Conservation (phyloP, 192 early-diverging fungal genomes). For the Jimgerdemannia flammicorona region DNA sequence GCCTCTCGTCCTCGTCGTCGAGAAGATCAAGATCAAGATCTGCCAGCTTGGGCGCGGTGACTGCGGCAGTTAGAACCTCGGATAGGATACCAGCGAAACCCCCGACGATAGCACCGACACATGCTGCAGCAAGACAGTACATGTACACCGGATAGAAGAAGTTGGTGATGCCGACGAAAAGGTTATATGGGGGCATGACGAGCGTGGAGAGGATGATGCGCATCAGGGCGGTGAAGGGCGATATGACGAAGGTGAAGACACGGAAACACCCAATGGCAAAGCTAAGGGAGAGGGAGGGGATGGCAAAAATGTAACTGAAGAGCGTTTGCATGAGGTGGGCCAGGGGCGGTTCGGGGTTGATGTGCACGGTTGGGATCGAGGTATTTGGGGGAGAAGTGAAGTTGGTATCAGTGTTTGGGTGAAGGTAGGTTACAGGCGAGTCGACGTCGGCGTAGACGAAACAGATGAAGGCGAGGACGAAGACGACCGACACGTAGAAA, state of each 20-base stretch:
- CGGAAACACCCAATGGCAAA: neutral
- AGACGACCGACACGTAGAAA: neutral
- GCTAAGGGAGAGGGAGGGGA: neutral
- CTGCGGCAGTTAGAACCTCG: neutral
- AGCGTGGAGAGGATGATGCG: neutral
- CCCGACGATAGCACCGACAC: neutral
- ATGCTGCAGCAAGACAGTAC: neutral
- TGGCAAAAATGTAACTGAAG: neutral
- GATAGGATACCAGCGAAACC: neutral
- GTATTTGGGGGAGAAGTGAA: too few relatives aligned
- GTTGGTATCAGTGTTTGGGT: too few relatives aligned
- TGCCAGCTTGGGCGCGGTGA: neutral
- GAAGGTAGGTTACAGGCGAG: too few relatives aligned
- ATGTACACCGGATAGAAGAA: neutral
- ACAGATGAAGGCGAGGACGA: neutral
- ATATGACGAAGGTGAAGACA: neutral
- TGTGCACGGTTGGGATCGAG: neutral
- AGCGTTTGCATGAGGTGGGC: neutral
- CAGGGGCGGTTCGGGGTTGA: neutral
- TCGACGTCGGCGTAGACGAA: neutral
- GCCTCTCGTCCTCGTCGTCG: neutral
- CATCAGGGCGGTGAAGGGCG: neutral
- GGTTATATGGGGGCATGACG: neutral
- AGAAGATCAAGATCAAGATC: neutral
- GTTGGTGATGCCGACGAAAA: neutral